Percentiles rank a stretch among this genome's conserved stretches.
phyloP scores from a whole-genome alignment of 371 early-diverging fungal species.

The Blastocladiella emersonii region DNA sequence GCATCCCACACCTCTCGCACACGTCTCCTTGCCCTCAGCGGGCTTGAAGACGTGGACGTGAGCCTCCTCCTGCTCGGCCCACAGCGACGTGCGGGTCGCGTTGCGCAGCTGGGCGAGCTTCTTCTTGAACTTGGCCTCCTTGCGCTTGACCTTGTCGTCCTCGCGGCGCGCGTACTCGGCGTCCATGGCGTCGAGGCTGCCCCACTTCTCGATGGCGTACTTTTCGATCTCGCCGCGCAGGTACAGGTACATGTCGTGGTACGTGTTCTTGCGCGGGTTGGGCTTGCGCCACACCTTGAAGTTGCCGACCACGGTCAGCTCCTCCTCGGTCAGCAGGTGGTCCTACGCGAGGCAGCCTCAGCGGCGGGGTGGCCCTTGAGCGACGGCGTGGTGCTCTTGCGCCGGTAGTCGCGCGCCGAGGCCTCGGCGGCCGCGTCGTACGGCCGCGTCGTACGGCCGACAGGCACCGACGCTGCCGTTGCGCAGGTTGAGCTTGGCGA shows the following conservation, averaged over 20 bases:
- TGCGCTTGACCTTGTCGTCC: constrained; percentile 56
- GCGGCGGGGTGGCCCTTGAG: constrained; percentile 12
- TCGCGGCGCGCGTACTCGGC: constrained; percentile 76
- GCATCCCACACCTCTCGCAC: no score
- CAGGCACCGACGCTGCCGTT: no score
- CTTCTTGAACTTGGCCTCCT: constrained; percentile 69
- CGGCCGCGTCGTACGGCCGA: no score
- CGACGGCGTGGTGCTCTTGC: constrained; percentile 4
- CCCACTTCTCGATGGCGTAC: constrained; percentile 89
- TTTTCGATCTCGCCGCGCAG: constrained; percentile 76
- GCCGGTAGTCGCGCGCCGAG: constrained; percentile 9
- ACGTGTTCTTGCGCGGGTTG: constrained; percentile 87
- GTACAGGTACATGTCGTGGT: constrained; percentile 91
- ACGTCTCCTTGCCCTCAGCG: no score
- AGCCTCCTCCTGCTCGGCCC: no score
- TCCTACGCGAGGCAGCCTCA: constrained; percentile 38
- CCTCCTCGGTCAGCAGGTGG: constrained; percentile 81
- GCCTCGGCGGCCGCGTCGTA: no score
- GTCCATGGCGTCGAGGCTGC: constrained; percentile 69
- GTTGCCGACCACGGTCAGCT: constrained; percentile 59
- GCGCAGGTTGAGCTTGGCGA: constrained; percentile 43
- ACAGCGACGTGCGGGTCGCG: neutral
- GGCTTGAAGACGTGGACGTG: no score
- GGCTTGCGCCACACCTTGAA: constrained; percentile 70
- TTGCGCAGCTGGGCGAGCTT: constrained; percentile 25